Evolutionary conservation across 139 green algal genomes (phyloP).

Genomic region (Chlamydomonas sphaeroides): DNA sequence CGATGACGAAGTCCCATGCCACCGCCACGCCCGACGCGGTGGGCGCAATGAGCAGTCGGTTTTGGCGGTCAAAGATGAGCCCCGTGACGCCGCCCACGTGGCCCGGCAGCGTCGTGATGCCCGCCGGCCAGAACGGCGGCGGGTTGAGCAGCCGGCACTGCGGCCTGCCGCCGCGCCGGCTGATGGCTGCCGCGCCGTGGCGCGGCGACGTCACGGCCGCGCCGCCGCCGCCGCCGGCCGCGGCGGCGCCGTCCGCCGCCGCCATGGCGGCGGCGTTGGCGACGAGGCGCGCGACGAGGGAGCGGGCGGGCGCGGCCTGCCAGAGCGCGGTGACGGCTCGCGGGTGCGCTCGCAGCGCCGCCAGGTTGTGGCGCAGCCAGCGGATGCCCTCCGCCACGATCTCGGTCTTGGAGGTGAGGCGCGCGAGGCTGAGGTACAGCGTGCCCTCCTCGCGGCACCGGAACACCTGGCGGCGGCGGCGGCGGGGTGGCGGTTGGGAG

Average conservation of each 20-base stretch:
- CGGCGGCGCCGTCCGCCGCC: neutral
- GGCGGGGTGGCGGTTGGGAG: no score
- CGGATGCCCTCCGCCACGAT: slow-evolving; percentile 23
- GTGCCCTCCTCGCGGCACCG: slow-evolving; percentile 13
- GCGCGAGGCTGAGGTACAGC: slow-evolving; percentile 12
- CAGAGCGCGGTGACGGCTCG: slow-evolving; percentile 8
- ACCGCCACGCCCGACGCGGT: neutral
- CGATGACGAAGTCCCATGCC: slow-evolving; percentile 13
- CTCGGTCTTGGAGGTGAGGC: slow-evolving; percentile 18
- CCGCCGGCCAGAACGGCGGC: slow-evolving; percentile 16
- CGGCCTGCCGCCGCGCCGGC: neutral
- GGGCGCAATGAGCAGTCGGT: slow-evolving; percentile 4
- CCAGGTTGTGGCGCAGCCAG: slow-evolving; percentile 30
- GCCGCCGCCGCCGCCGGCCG: neutral
- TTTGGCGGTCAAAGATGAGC: slow-evolving; percentile 6
- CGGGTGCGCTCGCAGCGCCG: slow-evolving; percentile 9
- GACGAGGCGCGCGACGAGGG: slow-evolving; percentile 4
- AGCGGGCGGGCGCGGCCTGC: neutral
- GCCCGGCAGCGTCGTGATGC: neutral
- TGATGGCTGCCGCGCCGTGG: neutral
- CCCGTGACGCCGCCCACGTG: slow-evolving; percentile 12
- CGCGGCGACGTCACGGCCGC: neutral
- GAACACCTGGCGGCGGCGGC: neutral
- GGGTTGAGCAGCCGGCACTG: slow-evolving; percentile 28
- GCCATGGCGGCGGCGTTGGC: neutral